A percentile compares a stretch with the other conserved stretches of the same genome.
Evolutionary conservation across 768 basidiomycete genomes (phyloP).

Genomic region (Tylopilus sp.): DNA sequence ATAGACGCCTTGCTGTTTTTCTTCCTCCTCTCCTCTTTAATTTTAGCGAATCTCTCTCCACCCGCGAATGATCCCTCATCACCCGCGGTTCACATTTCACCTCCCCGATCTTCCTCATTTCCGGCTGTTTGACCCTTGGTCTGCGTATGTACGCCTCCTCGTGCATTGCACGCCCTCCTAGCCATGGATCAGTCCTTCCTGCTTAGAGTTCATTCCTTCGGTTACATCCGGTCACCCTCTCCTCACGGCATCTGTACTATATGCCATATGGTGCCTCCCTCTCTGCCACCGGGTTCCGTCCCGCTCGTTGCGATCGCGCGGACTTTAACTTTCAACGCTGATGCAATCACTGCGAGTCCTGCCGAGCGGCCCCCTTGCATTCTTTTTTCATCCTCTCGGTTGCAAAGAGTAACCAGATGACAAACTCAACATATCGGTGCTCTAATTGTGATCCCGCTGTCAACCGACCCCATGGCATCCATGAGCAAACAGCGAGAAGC

Average conservation of each 20-base stretch:
- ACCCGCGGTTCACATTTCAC: slow-evolving; percentile 12
- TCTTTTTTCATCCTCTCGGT: slow-evolving; percentile 11
- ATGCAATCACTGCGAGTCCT: slow-evolving; percentile 22
- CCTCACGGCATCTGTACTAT: slow-evolving; percentile 24
- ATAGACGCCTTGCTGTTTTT: slow-evolving; percentile 12
- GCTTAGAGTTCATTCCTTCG: slow-evolving; percentile 11
- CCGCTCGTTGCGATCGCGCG: slow-evolving; percentile 26
- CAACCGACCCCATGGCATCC: slow-evolving; percentile 11
- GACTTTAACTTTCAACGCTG: slow-evolving; percentile 19
- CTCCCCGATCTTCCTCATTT: slow-evolving; percentile 9
- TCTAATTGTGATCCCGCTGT: not conserved
- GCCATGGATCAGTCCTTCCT: slow-evolving; percentile 18
- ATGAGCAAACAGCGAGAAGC: slow-evolving; percentile 16
- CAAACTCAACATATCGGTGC: slow-evolving; percentile 8
- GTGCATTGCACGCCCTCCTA: slow-evolving; percentile 14
- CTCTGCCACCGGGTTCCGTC: slow-evolving; percentile 29
- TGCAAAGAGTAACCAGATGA: slow-evolving; percentile 10
- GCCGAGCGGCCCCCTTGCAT: slow-evolving; percentile 18
- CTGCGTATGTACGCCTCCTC: slow-evolving; percentile 15
- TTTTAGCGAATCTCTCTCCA: slow-evolving; percentile 7
- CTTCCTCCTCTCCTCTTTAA: slow-evolving; percentile 6
- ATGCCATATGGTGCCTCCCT: slow-evolving; percentile 23
- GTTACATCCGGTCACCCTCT: slow-evolving; percentile 25
- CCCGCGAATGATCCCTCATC: not conserved
- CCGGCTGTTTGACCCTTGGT: slow-evolving; percentile 23